These are phyloP conservation scores for Rhododendron williamsianum DNA, from an alignment of 148 eudicot species.

Conservation along the genomic window DNA sequence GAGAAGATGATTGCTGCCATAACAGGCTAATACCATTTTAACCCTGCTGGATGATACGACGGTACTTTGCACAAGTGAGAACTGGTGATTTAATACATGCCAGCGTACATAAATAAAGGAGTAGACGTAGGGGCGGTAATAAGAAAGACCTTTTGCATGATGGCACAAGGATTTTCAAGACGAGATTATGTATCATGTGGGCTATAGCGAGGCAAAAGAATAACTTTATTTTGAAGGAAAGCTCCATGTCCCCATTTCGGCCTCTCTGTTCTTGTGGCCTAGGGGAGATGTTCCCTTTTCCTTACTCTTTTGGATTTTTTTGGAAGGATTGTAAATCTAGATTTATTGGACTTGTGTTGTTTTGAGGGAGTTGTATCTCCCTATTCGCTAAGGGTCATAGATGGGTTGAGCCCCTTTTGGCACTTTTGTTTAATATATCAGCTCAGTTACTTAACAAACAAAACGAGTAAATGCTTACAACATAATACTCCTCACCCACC, in stretches of 20 bases:
- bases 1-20: not conserved
- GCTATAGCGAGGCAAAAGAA: not conserved
- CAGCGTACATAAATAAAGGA: not conserved
- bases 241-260: not conserved
- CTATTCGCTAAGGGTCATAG: not conserved
- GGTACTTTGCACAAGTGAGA: not conserved
- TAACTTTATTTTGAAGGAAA: not conserved
- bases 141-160: not conserved
- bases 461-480: not conserved
- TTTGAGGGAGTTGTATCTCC: not conserved
- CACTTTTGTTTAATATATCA: not conserved
- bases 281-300: not conserved
- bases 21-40: not conserved
- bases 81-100: not conserved
- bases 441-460: not conserved
- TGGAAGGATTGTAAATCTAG: not conserved
- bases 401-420: not conserved
- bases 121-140: not conserved
- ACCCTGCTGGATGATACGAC: not conserved
- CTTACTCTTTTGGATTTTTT: not conserved
- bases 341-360: not conserved
- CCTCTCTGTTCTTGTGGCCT: not conserved
- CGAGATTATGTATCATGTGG: not conserved
- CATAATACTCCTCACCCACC: constrained; percentile 29
- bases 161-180: not conserved